Evolutionary conservation across 2,329 filamentous ascomycete species (phyloP).

Genomic region (Arthrobotrys conoides): DNA sequence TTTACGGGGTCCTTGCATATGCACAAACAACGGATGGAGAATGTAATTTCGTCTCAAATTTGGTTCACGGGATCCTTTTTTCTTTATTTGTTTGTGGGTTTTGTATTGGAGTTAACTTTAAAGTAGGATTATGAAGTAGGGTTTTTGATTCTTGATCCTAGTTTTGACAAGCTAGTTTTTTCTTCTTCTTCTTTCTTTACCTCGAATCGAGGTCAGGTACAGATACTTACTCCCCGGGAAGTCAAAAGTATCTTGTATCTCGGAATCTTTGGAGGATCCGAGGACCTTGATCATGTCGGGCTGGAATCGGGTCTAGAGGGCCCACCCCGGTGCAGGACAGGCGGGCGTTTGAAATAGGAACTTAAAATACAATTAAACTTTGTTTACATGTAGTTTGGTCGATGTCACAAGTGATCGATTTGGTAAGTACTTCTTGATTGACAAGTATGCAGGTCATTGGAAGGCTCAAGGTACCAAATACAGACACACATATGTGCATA

Average conservation of each 20-base stretch:
- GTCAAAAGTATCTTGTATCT: background rate
- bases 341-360: background rate
- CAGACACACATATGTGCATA: no score
- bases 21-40: constrained; percentile 31
- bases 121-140: constrained; percentile 5
- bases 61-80: constrained; percentile 19
- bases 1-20: constrained; percentile 27
- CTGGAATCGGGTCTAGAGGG: background rate
- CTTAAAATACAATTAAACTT: background rate
- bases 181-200: background rate
- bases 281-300: background rate
- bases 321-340: background rate
- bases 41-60: constrained; percentile 46
- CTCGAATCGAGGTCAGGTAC: background rate
- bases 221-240: background rate
- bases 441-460: background rate
- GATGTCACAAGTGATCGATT: background rate
- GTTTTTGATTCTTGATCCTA: background rate
- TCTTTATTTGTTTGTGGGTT: no score
- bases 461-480: background rate
- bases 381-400: background rate
- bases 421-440: no score
- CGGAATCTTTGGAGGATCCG: background rate
- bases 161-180: background rate
- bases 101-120: no score